Percentiles rank a stretch among this genome's conserved stretches.
Evolutionary conservation across 176 grass and related monocot genomes (phyloP).

Genomic region (Aegilops longissima): DNA sequence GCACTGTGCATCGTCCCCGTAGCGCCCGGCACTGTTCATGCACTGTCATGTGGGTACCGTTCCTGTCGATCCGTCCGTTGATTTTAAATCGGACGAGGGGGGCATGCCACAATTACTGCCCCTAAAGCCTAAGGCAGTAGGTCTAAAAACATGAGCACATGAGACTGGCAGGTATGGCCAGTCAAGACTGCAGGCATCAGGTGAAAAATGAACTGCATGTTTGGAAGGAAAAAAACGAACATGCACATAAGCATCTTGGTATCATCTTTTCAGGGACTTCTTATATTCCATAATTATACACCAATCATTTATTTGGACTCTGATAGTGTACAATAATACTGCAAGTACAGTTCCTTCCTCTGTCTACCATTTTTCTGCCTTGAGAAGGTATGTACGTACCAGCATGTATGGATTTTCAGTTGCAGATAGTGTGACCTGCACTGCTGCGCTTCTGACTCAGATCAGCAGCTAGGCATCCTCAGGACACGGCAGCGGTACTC

Average conservation of each 20-base stretch:
- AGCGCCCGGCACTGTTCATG: no score
- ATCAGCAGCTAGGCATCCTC: not conserved
- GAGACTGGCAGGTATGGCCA: not conserved
- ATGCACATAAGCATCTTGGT: not conserved
- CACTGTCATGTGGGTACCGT: no score
- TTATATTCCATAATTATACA: not conserved
- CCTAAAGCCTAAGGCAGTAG: no score
- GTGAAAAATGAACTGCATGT: not conserved
- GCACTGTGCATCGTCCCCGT: no score
- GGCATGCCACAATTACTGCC: no score
- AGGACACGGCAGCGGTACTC: constrained; percentile 58
- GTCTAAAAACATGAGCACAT: no score
- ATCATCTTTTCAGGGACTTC: not conserved
- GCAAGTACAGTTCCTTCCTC: not conserved
- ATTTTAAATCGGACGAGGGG: no score
- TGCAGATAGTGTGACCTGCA: no score
- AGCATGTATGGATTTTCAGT: no score
- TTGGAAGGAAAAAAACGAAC: not conserved
- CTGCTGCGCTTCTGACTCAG: no score
- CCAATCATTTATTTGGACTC: not conserved
- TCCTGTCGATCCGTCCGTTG: no score
- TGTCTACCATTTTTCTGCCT: not conserved
- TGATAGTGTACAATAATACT: not conserved
- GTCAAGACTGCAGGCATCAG: not conserved
- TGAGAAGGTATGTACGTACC: not conserved